A percentile compares a stretch with the other conserved stretches of the same genome.
These are phyloP conservation scores for Colletotrichum higginsianum DNA, from an alignment of 2,329 filamentous ascomycete species.

Conservation along the genomic window DNA sequence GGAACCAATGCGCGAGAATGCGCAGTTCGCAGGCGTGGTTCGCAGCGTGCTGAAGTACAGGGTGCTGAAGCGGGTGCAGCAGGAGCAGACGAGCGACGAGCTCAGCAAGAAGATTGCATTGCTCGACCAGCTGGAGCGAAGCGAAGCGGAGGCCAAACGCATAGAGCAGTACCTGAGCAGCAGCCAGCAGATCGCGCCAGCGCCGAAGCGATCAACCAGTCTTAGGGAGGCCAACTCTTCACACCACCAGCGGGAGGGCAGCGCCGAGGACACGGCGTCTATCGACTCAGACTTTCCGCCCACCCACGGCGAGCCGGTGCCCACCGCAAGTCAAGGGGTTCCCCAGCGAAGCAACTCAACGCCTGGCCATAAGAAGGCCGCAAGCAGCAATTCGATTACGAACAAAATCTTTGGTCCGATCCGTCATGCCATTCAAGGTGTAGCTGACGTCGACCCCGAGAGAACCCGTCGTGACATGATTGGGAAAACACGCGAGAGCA, in stretches of 20 bases:
- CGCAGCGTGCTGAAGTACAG: conserved; percentile 90
- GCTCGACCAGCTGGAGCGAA: conserved; percentile 91
- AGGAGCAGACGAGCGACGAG: conserved; percentile 97
- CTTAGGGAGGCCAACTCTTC: conserved; percentile 63
- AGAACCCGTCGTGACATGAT: conserved; percentile 92
- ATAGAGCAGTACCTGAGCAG: conserved; percentile 93
- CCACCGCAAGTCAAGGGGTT: conserved; percentile 82
- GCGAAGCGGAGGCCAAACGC: conserved; percentile 91
- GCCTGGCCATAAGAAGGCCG: conserved; percentile 81
- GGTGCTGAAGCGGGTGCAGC: conserved; percentile 93
- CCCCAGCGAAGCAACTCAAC: conserved; percentile 65
- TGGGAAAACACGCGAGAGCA: conserved; percentile 92
- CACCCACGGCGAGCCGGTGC: conserved; percentile 82
- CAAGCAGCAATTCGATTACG: conserved; percentile 91
- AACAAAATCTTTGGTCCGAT: conserved; percentile 95
- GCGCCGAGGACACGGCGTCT: conserved; percentile 83
- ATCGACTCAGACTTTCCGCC: conserved; percentile 97
- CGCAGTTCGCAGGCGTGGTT: conserved; percentile 96
- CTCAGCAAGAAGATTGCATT: conserved; percentile 87
- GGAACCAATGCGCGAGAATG: conserved; percentile 97
- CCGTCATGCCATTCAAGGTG: conserved; percentile 94
- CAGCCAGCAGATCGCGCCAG: conserved; percentile 74
- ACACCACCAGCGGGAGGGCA: conserved; percentile 68
- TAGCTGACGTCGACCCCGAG: conserved; percentile 96
- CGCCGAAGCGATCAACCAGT: conserved; percentile 76